These are phyloP conservation scores for Silene coronaria DNA, from an alignment of 179 eudicot genomes.

Conservation along the genomic window DNA sequence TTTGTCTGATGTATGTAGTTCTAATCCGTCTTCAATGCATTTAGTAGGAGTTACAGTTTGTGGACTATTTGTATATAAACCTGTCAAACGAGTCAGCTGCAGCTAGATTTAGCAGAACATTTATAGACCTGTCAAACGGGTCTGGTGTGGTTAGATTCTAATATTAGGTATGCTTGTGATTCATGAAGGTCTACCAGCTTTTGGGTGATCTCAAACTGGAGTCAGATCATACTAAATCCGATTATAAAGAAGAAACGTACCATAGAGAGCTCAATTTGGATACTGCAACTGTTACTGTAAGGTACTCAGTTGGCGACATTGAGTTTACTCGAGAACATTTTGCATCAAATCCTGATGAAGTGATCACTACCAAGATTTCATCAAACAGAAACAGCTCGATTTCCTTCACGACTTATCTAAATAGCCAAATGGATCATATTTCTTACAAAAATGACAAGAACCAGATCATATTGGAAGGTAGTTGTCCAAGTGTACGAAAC, in stretches of 20 bases:
- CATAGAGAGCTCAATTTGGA: constrained; percentile 65
- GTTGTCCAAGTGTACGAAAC: constrained; percentile 57
- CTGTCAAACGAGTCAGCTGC: background rate
- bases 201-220: constrained; percentile 73
- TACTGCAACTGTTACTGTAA: constrained; percentile 62
- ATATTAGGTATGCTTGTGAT: constrained; percentile 11
- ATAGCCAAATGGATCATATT: constrained; percentile 56
- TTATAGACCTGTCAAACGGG: too few species aligned
- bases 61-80: background rate
- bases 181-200: constrained; percentile 68
- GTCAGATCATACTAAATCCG: constrained; percentile 40
- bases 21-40: background rate
- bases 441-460: constrained; percentile 38
- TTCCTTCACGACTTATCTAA: constrained; percentile 53
- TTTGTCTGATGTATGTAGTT: constrained; percentile 47
- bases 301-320: constrained; percentile 50
- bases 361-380: constrained; percentile 58
- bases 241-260: constrained; percentile 38
- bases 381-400: constrained; percentile 51
- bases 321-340: constrained; percentile 64
- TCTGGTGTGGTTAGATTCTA: background rate
- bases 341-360: constrained; percentile 75
- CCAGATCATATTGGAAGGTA: constrained; percentile 73
- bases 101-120: too few species aligned
- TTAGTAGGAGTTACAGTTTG: background rate